phyloP scores from a whole-genome alignment of 2,329 filamentous ascomycete species.

The Pseudohalonectria lignicola region DNA sequence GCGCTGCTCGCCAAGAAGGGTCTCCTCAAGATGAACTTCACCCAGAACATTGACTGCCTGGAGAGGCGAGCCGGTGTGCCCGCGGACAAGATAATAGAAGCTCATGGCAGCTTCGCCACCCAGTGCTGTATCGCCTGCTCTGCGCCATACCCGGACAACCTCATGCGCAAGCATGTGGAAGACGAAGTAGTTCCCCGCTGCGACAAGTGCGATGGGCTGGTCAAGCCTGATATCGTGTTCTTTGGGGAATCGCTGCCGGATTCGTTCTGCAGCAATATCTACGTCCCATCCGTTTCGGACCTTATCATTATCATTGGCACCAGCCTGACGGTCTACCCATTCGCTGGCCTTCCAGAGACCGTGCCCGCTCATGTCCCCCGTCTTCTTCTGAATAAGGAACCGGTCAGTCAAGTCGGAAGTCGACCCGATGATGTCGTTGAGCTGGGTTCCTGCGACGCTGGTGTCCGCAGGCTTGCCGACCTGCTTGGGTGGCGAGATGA shows the following conservation, averaged over 20 bases:
- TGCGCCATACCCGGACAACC: constrained; percentile 54
- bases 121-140: constrained; percentile 88
- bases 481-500: constrained; percentile 80
- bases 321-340: constrained; percentile 78
- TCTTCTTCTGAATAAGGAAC: constrained; percentile 78
- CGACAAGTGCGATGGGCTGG: constrained; percentile 61
- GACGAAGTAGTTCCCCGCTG: constrained; percentile 63
- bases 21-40: constrained; percentile 76
- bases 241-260: constrained; percentile 86
- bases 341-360: constrained; percentile 62
- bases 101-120: constrained; percentile 85
- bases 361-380: constrained; percentile 55
- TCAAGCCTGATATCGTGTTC: constrained; percentile 98
- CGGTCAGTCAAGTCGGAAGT: constrained; percentile 67
- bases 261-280: constrained; percentile 55
- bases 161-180: constrained; percentile 61
- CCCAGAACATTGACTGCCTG: constrained; percentile 95
- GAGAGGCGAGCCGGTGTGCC: constrained; percentile 82
- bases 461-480: constrained; percentile 67
- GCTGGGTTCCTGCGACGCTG: constrained; percentile 73
- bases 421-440: constrained; percentile 75
- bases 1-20: constrained; percentile 69
- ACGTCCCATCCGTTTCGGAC: constrained; percentile 52
- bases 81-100: constrained; percentile 72
- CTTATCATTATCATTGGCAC: constrained; percentile 81